Conservation (phyloP, 75 land plant genomes). For the Cupressus sempervirens region DNA sequence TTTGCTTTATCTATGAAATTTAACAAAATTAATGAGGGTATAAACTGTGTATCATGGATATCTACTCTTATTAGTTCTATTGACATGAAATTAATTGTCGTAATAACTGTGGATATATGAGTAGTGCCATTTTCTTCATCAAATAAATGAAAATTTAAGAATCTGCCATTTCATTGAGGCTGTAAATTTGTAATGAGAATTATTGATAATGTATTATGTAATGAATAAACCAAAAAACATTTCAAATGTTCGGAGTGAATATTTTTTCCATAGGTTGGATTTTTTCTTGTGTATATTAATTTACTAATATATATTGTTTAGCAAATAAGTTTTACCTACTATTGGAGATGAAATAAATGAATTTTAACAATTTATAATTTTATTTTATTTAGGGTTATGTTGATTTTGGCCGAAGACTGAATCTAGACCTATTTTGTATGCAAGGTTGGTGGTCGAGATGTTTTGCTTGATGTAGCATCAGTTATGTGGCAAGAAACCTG, state of each 20-base stretch:
- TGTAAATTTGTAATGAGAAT: background rate
- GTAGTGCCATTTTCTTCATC: background rate
- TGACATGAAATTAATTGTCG: background rate
- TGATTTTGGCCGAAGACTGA: background rate
- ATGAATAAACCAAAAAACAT: background rate
- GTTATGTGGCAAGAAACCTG: conserved; percentile 65
- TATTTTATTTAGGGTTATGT: too few relatives aligned
- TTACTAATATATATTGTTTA: background rate
- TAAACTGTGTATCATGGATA: background rate
- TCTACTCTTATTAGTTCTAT: background rate
- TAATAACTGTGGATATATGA: background rate
- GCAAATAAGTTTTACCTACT: too few relatives aligned
- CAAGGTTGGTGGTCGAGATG: conserved; percentile 77
- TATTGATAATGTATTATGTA: background rate
- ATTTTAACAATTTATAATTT: too few relatives aligned
- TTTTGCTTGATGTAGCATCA: conserved; percentile 53
- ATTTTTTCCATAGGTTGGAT: background rate
- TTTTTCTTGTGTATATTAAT: background rate
- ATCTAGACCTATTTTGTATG: conserved; percentile 7
- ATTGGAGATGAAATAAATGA: too few relatives aligned
- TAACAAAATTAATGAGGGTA: background rate
- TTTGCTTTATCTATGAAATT: background rate
- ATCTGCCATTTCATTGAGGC: background rate
- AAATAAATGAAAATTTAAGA: background rate
- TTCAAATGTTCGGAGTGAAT: background rate